phyloP scores from a whole-genome alignment of 2,329 filamentous ascomycete genomes.

The Zasmidium citrigriseum region DNA sequence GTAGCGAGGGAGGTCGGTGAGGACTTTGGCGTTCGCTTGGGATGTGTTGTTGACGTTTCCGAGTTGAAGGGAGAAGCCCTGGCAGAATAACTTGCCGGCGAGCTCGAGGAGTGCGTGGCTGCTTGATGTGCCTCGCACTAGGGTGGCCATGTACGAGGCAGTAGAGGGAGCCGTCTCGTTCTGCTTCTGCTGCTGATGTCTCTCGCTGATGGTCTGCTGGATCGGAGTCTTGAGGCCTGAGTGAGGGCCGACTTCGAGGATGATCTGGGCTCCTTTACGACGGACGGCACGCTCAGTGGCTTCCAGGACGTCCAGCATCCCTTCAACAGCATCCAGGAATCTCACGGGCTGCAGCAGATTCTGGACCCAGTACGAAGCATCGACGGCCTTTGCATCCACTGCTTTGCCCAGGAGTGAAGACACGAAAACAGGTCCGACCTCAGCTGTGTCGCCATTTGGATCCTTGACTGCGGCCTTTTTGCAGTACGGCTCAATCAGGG shows the following conservation, averaged over 20 bases:
- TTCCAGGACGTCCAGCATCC: neutral
- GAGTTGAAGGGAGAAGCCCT: no score
- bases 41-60: no score
- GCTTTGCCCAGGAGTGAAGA: neutral
- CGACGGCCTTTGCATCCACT: no score
- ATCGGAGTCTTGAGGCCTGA: neutral
- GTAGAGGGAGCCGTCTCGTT: no score
- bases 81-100: neutral
- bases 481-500: no score
- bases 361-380: neutral
- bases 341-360: neutral
- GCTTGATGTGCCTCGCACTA: neutral
- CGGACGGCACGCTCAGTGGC: neutral
- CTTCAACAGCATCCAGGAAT: neutral
- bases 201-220: neutral
- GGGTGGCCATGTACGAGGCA: neutral
- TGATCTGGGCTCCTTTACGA: no score
- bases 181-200: no score
- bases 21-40: no score
- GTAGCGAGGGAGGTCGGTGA: no score
- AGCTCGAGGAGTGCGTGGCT: neutral
- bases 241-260: constrained; percentile 5
- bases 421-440: constrained; percentile 3
- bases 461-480: no score
- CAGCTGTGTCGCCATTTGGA: no score